Percentiles rank a stretch among this genome's conserved stretches.
These are phyloP conservation scores for Pulicaria dysenterica DNA, from an alignment of 129 eudicot species.

Conservation along the genomic window DNA sequence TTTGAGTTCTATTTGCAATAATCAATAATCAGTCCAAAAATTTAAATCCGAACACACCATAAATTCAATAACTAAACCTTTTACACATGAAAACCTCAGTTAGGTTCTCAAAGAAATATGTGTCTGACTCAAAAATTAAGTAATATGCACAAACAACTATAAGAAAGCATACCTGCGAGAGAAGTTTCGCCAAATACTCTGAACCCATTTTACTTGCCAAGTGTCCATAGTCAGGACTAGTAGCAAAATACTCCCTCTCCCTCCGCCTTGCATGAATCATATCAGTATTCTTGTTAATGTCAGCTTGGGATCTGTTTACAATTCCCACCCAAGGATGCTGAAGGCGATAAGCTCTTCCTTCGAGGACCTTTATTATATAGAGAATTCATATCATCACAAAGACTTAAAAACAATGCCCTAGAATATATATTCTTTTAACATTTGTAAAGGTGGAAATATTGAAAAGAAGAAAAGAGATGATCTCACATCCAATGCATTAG, in stretches of 20 bases:
- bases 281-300: constrained; percentile 55
- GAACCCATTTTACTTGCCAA: constrained; percentile 63
- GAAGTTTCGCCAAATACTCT: constrained; percentile 64
- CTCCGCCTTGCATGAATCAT: constrained; percentile 55
- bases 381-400: constrained; percentile 10
- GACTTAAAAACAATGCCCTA: background rate
- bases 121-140: no score
- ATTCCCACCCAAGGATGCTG: constrained; percentile 80
- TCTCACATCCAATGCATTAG: constrained; percentile 65
- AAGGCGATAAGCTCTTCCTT: constrained; percentile 68
- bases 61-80: background rate
- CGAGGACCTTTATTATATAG: constrained; percentile 49
- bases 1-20: background rate
- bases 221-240: constrained; percentile 59
- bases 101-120: background rate
- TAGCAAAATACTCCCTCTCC: constrained; percentile 65
- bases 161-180: constrained; percentile 48
- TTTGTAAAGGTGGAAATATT: background rate
- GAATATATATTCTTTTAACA: background rate
- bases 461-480: constrained; percentile 3
- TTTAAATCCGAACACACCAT: constrained; percentile 1
- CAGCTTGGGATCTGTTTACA: constrained; percentile 74
- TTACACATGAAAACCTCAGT: background rate
- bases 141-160: no score
- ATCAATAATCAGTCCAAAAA: background rate